These are phyloP conservation scores for Linnemannia elongata DNA, from an alignment of 192 early-diverging fungal species.

Conservation along the genomic window DNA sequence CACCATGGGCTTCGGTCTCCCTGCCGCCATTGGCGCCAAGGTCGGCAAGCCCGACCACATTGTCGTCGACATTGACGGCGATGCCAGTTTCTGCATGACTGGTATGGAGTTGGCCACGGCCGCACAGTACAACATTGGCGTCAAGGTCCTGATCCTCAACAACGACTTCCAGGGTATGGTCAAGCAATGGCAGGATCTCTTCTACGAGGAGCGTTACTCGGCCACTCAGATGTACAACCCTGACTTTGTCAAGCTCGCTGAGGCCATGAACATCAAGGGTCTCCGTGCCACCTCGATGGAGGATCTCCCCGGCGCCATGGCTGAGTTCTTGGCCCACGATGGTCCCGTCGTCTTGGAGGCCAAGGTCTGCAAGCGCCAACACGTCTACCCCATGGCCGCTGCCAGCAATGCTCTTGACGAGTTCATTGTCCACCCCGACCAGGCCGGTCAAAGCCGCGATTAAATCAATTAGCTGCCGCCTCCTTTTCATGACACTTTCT, in stretches of 20 bases:
- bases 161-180: constrained; percentile 99
- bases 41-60: constrained; percentile 93
- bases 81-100: constrained; percentile 99
- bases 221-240: constrained; percentile 96
- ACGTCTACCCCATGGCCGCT: constrained; percentile 98
- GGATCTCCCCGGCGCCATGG: constrained; percentile 89
- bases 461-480: background rate
- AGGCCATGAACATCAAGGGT: constrained; percentile 92
- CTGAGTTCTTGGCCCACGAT: constrained; percentile 88
- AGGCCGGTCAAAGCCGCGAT: constrained; percentile 20
- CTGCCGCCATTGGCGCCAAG: constrained; percentile 97
- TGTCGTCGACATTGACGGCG: constrained; percentile 98
- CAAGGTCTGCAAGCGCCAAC: constrained; percentile 91
- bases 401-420: constrained; percentile 95
- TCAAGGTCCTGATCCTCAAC: constrained; percentile 97
- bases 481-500: background rate
- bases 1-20: constrained; percentile 99
- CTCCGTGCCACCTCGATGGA: constrained; percentile 86
- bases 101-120: constrained; percentile 98
- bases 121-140: constrained; percentile 96
- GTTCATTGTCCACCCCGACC: constrained; percentile 75
- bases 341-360: constrained; percentile 94
- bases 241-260: constrained; percentile 98
- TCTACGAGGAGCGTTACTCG: constrained; percentile 97
- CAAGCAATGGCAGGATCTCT: constrained; percentile 94